A percentile compares a stretch with the other conserved stretches of the same genome.
These are phyloP conservation scores for Entophlyctis luteolus DNA, from an alignment of 192 early-diverging fungal genomes.

Conservation along the genomic window DNA sequence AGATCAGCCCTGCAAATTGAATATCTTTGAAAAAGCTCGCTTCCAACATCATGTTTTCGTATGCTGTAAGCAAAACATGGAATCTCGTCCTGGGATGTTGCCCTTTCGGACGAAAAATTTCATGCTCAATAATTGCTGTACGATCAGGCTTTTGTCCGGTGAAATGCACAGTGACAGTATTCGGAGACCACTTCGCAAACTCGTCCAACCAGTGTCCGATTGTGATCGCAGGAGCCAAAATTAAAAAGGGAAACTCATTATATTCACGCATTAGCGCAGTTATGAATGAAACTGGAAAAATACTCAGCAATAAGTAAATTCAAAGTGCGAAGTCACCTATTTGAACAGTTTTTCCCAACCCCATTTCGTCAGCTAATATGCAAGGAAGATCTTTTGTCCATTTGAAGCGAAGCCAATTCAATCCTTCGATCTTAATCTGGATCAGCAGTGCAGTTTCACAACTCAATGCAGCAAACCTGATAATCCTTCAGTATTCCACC, in stretches of 20 bases:
- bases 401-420: constrained; percentile 62
- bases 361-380: constrained; percentile 76
- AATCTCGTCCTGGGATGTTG: constrained; percentile 39
- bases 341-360: constrained; percentile 74
- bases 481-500: constrained; percentile 60
- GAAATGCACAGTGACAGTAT: constrained; percentile 54
- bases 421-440: constrained; percentile 23
- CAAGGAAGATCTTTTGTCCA: constrained; percentile 56
- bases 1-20: constrained; percentile 61
- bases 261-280: constrained; percentile 43
- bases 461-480: constrained; percentile 59
- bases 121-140: constrained; percentile 49
- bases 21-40: constrained; percentile 43
- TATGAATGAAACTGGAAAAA: constrained; percentile 48
- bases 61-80: constrained; percentile 67
- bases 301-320: neutral
- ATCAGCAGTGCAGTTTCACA: neutral
- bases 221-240: constrained; percentile 64
- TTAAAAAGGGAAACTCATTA: constrained; percentile 56
- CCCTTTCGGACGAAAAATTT: constrained; percentile 33
- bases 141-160: constrained; percentile 46
- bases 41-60: constrained; percentile 54
- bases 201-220: constrained; percentile 69
- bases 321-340: constrained; percentile 36
- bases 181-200: constrained; percentile 67